Conservation (phyloP, 2,329 filamentous ascomycete species). For the Alternaria angustiovoidea region DNA sequence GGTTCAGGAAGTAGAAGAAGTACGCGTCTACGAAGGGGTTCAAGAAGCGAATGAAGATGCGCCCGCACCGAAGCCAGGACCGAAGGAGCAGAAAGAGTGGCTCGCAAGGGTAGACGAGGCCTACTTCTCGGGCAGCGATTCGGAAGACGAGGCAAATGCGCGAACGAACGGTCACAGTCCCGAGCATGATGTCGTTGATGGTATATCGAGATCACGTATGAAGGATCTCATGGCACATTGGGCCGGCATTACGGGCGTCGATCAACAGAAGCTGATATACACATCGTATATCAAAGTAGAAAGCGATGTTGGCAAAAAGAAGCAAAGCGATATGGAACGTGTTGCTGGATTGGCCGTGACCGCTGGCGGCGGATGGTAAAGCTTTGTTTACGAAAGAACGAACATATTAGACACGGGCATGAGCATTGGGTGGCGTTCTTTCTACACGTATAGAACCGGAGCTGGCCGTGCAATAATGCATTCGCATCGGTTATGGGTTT, state of each 20-base stretch:
- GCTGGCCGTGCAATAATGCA: not conserved
- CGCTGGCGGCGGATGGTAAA: slow-evolving; percentile 89
- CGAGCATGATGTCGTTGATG: slow-evolving; percentile 58
- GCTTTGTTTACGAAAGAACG: not conserved
- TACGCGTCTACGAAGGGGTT: slow-evolving; percentile 45
- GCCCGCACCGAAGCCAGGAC: slow-evolving; percentile 65
- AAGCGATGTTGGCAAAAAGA: slow-evolving; percentile 83
- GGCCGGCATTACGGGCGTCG: slow-evolving; percentile 74
- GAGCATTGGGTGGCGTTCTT: slow-evolving; percentile 19
- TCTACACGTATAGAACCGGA: not conserved
- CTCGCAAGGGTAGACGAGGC: slow-evolving; percentile 67
- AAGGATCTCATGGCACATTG: slow-evolving; percentile 77
- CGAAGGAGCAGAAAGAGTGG: slow-evolving; percentile 82
- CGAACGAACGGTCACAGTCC: slow-evolving; percentile 10
- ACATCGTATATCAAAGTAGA: slow-evolving; percentile 93
- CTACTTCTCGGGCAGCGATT: slow-evolving; percentile 77
- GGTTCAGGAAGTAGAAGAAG: slow-evolving; percentile 73
- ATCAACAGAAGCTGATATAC: slow-evolving; percentile 75
- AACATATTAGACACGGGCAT: slow-evolving; percentile 2
- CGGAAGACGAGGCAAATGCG: slow-evolving; percentile 35
- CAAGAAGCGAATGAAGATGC: slow-evolving; percentile 39
- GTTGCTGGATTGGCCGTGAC: slow-evolving; percentile 90
- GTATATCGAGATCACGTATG: slow-evolving; percentile 72
- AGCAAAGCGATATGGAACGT: slow-evolving; percentile 74
- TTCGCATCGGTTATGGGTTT: not conserved